Percentiles rank a stretch among this genome's conserved stretches.
Evolutionary conservation across 495 filamentous ascomycete genomes (phyloP).

Genomic region (Cercophora newfieldiana): DNA sequence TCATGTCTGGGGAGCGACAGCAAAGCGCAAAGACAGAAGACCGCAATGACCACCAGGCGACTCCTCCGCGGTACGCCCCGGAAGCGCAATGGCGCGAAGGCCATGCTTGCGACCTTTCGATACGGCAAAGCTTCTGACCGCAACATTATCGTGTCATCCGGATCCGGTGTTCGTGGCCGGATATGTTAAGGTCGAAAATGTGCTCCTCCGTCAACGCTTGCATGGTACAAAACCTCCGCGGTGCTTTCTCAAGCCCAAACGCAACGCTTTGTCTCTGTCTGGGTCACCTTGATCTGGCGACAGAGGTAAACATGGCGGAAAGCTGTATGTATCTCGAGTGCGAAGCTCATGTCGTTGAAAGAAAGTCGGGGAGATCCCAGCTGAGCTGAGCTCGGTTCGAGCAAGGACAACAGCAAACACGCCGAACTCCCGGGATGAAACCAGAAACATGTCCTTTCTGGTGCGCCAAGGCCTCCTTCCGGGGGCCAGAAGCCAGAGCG

Average conservation of each 20-base stretch:
- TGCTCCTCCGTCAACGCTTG: neutral
- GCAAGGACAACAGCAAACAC: too few relatives aligned
- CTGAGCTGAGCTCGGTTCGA: neutral
- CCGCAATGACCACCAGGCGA: conserved; percentile 34
- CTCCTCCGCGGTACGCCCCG: conserved; percentile 39
- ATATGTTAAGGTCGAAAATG: neutral
- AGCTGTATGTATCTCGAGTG: neutral
- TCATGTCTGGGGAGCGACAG: conserved; percentile 32
- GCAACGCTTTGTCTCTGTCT: neutral
- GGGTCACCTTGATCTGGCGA: neutral
- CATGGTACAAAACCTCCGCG: neutral
- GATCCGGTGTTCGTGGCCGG: neutral
- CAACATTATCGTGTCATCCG: neutral
- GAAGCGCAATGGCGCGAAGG: conserved; percentile 32
- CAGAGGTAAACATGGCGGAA: neutral
- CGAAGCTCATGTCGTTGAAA: neutral
- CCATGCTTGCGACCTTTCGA: conserved; percentile 16
- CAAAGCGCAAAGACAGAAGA: conserved; percentile 32
- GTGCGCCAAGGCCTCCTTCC: neutral
- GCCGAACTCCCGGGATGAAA: neutral
- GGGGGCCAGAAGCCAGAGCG: neutral
- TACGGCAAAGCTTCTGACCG: conserved; percentile 16
- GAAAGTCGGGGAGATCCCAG: neutral
- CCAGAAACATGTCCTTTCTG: neutral
- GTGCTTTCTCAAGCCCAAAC: neutral